Percentiles rank a stretch among this genome's conserved stretches.
phyloP scores from a whole-genome alignment of 805 yeast genomes.

The Suhomyces kilbournensis region DNA sequence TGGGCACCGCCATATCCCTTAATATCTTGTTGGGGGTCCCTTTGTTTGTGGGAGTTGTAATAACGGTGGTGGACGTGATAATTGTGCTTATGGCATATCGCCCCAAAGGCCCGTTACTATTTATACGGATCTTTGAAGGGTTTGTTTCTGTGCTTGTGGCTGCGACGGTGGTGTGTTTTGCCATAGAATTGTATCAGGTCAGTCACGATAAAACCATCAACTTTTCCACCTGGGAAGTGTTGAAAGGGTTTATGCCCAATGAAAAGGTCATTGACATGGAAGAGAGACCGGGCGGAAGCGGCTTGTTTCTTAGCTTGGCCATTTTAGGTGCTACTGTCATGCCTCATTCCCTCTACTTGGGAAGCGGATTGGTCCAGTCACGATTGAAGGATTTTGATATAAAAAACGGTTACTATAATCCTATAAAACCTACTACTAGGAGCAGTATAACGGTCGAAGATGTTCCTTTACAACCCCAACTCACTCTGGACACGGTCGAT shows the following conservation, averaged over 20 bases:
- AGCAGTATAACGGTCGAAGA: not conserved
- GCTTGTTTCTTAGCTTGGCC: slow-evolving; percentile 74
- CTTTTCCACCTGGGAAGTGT: slow-evolving; percentile 49
- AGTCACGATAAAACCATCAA: slow-evolving; percentile 46
- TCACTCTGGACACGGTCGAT: not conserved
- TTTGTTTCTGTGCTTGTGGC: slow-evolving; percentile 75
- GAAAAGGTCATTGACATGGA: slow-evolving; percentile 32
- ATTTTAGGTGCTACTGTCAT: slow-evolving; percentile 92
- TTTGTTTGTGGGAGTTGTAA: slow-evolving; percentile 72
- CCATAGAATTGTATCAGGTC: slow-evolving; percentile 70
- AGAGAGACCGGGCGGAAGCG: slow-evolving; percentile 35
- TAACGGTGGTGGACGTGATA: slow-evolving; percentile 84
- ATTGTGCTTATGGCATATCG: slow-evolving; percentile 83
- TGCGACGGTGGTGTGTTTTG: slow-evolving; percentile 83
- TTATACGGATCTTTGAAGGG: slow-evolving; percentile 76
- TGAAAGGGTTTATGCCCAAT: slow-evolving; percentile 63
- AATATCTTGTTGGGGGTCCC: slow-evolving; percentile 82
- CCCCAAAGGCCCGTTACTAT: slow-evolving; percentile 76
- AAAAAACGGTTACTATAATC: slow-evolving; percentile 53
- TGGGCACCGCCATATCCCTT: slow-evolving; percentile 94
- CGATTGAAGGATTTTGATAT: slow-evolving; percentile 73
- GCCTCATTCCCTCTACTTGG: slow-evolving; percentile 87
- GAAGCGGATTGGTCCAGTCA: slow-evolving; percentile 85
- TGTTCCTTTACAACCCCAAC: not conserved
- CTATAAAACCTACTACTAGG: not conserved